Evolutionary conservation across 805 yeast species (phyloP), one percentile per base, ranked within the genome.

Genomic region (Teunomyces panamensis): DNA sequence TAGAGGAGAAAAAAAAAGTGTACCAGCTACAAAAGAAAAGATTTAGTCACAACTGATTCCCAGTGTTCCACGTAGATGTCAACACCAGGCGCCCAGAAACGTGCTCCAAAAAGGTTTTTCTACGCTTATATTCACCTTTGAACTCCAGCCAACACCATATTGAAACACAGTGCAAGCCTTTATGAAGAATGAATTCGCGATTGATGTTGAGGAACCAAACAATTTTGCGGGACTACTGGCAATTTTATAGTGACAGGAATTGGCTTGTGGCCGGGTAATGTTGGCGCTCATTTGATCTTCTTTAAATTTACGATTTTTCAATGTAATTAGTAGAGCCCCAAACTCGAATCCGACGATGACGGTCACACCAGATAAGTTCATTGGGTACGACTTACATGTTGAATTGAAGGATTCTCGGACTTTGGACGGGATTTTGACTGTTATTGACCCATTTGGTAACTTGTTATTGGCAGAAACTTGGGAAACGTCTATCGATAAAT

Each of bases 21-120:
- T 17, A 8, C 8, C 13, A 20, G 9, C 36, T 33, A 33, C 36
- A 26, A 37, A n/a, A 20, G 16, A 35, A 35, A 41, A 50, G 30
- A 65, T 69, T 59, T 69, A 68, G 74, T 56, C 72, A 68, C 73
- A 68, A 69, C 74, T 69, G 74, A 69, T 69, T 69, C 74, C 74
- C 74, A 69, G 59, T 63, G 61, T 68, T 62, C 69, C 74, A 69
- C 56, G 51, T 44, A 47, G 45, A 43, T 58, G 69, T 69, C 74
- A 69, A 68, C 63, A 66, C 56, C 74, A 59, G 74, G 74, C 73
- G 74, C 74, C 74, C 74, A 69, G 74, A 56, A 69, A 69, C 74
- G 73, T 67, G 69, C 74, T 65, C 72, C 72, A 52, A 52, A 50
- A 44, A 57, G 73, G 71, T 68, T 59, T 32, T 34, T 69, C 62